Base-by-base conservation (phyloP, 371 early-diverging fungal species). In the Apophysomyces elegans region DNA sequence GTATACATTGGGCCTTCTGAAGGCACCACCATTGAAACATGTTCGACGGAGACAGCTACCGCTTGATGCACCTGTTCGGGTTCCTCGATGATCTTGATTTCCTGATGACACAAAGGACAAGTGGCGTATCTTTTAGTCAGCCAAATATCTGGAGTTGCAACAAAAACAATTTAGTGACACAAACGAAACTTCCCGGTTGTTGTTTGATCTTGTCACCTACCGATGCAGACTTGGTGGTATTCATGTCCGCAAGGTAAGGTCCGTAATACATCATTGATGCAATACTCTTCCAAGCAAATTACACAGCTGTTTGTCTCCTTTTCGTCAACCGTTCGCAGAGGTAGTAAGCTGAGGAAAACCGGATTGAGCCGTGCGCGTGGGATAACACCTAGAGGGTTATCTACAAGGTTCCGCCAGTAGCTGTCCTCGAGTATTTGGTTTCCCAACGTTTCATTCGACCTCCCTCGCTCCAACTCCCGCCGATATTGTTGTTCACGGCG, bases 51-150 rank as follows among this genome's bases (percentile, higher is more conserved):
- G 18, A 47, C 47, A 14, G 54, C 54, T 26, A 50, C n/a, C 8
- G 54, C 21, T 50, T 21, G 54, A 11, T 60, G 60, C 1, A 16
- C 60, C 21, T 38, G 18, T 26, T 60, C 60, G 26, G 60, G 60
- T 60, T 32, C 32, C 14, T 37, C 43, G n/a, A 41, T 37, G 12
- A 41, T 18, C 32, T 41, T 44, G 16, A 43, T 43, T 13, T 39
- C 18, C 43, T 60, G 60, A 41, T 39, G 41, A 47, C 62, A 62
- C 50, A 62, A 62, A n/a, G 62, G 62, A 46, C 62, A 62, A 6
- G 62, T 47, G 37, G 43, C 62, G 32, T 37, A 21, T 46, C 47
- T 45, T 36, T 62, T 62, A n/a, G 50, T 62, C 9, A 62, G 62
- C 62, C 62, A 62, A 9, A 50, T 21, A 50, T 62, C 62, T 62